Evolutionary conservation across 192 early-diverging fungal genomes (phyloP).

Genomic region (Rhizophagus sp.): DNA sequence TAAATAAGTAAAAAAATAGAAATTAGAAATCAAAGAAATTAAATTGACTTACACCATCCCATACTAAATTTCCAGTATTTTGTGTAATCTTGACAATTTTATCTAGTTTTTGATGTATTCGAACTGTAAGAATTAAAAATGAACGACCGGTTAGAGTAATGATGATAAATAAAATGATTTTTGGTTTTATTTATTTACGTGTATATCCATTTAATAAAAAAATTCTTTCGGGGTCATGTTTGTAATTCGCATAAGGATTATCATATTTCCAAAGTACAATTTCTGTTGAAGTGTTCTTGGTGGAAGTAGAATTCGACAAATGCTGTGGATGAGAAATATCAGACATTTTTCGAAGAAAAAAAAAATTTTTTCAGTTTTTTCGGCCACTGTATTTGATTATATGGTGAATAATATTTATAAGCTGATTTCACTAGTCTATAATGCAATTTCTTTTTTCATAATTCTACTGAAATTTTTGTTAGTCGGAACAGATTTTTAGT

Average conservation of each 20-base stretch:
- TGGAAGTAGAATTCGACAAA: background rate
- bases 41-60: conserved; percentile 1
- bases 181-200: background rate
- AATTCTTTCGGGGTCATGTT: background rate
- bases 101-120: background rate
- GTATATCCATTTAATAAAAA: conserved; percentile 11
- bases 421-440: too few relatives aligned
- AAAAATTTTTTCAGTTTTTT: too few relatives aligned
- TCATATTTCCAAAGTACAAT: conserved; percentile 8
- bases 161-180: background rate
- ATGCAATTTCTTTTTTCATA: too few relatives aligned
- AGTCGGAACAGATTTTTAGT: too few relatives aligned
- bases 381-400: too few relatives aligned
- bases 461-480: too few relatives aligned
- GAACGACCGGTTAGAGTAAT: background rate
- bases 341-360: background rate
- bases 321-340: background rate
- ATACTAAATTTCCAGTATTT: conserved; percentile 18
- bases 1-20: background rate
- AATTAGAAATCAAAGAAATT: background rate
- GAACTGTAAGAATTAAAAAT: background rate
- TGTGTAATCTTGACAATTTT: background rate
- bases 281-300: background rate
- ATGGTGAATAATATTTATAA: too few relatives aligned
- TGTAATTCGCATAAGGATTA: conserved; percentile 16